Conservation (phyloP, 305 asterid genomes). For the Lippia alba region DNA sequence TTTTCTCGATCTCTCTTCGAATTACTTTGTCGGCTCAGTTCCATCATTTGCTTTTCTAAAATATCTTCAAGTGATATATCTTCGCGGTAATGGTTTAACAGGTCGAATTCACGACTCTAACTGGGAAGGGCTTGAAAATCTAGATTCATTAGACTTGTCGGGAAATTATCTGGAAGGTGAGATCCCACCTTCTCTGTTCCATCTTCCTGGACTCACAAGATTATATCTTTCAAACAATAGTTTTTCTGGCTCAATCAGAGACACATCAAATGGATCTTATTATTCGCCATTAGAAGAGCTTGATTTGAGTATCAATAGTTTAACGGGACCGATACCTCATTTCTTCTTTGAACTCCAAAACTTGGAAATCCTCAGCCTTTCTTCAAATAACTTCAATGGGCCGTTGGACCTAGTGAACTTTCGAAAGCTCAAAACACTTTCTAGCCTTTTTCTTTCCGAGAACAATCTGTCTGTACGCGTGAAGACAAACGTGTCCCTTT, state of each 20-base stretch:
- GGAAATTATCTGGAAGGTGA: conserved; percentile 51
- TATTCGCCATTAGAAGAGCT: conserved; percentile 36
- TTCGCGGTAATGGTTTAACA: conserved; percentile 39
- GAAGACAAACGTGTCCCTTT: conserved; percentile 20
- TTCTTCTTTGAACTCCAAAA: conserved; percentile 48
- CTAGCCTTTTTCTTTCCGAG: conserved; percentile 55
- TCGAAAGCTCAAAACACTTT: conserved; percentile 39
- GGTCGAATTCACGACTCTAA: conserved; percentile 42
- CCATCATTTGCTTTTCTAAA: conserved; percentile 53
- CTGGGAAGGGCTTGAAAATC: conserved; percentile 52
- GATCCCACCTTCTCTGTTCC: conserved; percentile 53
- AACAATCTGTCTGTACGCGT: conserved; percentile 42
- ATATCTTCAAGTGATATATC: conserved; percentile 41
- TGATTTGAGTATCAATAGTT: conserved; percentile 47
- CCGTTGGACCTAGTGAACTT: conserved; percentile 43
- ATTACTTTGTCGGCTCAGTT: conserved; percentile 49
- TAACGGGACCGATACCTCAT: conserved; percentile 57
- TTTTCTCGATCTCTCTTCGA: conserved; percentile 43
- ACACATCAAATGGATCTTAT: conserved; percentile 1
- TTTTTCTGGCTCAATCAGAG: conserved; percentile 37
- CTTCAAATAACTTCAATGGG: conserved; percentile 58
- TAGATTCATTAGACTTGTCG: conserved; percentile 45
- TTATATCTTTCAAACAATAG: conserved; percentile 39
- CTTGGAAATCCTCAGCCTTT: conserved; percentile 41
- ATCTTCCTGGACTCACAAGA: conserved; percentile 37